These are phyloP conservation scores for Fistulifera solaris DNA, from an alignment of 108 stramenopile genomes.

Conservation along the genomic window DNA sequence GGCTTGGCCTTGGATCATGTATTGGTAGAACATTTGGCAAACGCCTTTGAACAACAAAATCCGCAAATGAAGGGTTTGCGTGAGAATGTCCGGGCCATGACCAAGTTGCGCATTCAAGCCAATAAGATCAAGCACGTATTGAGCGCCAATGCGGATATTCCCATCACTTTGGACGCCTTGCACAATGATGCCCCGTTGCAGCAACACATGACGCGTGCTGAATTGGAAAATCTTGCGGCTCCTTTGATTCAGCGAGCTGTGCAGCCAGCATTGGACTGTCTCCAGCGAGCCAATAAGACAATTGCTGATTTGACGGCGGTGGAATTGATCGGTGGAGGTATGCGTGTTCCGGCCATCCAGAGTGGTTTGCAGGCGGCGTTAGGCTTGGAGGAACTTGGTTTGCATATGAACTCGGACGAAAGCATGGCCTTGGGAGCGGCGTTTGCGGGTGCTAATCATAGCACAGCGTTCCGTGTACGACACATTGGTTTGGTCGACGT, in stretches of 20 bases:
- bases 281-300: constrained; percentile 68
- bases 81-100: constrained; percentile 79
- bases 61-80: constrained; percentile 56
- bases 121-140: constrained; percentile 98
- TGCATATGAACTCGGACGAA: constrained; percentile 99
- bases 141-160: constrained; percentile 93
- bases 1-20: constrained; percentile 81
- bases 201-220: constrained; percentile 69
- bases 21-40: constrained; percentile 87
- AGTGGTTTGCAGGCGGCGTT: constrained; percentile 48
- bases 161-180: constrained; percentile 89
- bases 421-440: constrained; percentile 97
- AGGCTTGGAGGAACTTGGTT: constrained; percentile 79
- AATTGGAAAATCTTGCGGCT: constrained; percentile 83
- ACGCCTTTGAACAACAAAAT: constrained; percentile 82
- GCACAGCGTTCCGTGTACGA: constrained; percentile 94
- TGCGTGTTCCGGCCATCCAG: constrained; percentile 94
- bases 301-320: constrained; percentile 85
- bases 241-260: constrained; percentile 77
- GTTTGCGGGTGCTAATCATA: constrained; percentile 96
- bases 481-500: constrained; percentile 93
- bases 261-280: constrained; percentile 67
- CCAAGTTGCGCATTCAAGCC: constrained; percentile 90
- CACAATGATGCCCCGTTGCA: constrained; percentile 85
- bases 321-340: constrained; percentile 98